Evolutionary conservation across 106 monocot species (phyloP), one percentile per base, ranked within the genome.

Genomic region (Dendrobium catenatum): DNA sequence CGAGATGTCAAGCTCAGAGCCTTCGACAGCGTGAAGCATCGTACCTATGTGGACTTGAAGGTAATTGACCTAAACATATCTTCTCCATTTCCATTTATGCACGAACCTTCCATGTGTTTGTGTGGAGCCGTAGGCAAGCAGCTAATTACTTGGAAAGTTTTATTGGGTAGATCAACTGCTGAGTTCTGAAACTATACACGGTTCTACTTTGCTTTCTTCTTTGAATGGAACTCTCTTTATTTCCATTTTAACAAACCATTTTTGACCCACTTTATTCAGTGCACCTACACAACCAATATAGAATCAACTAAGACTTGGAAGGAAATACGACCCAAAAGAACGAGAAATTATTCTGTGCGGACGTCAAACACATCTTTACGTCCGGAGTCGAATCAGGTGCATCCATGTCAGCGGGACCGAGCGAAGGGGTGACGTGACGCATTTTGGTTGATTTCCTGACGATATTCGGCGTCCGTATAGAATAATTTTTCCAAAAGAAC

Each of bases 41-140:
- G 95, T 4, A 99, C 99, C 4, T 99, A 99, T 66, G 99, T 99
- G 68, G 99, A 99, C 85, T 87, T 99, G 10, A 99, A 99, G 91
- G 99, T 99, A 84, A 72, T 49, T 27, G 7, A 26, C n/a, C 8
- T 5, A 49, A 47, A 10, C 46, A 49, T 48, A 76, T 24, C 49
- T 49, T 49, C 48, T 24, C 4, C n/a, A 31, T 3, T 49, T 76
- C 47, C 11, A 48, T 16, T 3, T 9, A 13, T 26, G 49, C 20
- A 47, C 19, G 47, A 76, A 76, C 42, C 49, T 76, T 76, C 76
- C 76, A 48, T 48, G 76, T 49, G 76, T 27, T 27, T 76, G 49
- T 49, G 74, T 29, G 13, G 76, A 76, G 76, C 9, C 76, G 49
- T 76, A 51, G 27, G 49, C 76, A 76, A 26, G 22, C 76, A 76